A percentile compares a stretch with the other conserved stretches of the same genome.
These are phyloP conservation scores for Chalaropsis thielavioides DNA, from an alignment of 2,329 filamentous ascomycete genomes.

Conservation along the genomic window DNA sequence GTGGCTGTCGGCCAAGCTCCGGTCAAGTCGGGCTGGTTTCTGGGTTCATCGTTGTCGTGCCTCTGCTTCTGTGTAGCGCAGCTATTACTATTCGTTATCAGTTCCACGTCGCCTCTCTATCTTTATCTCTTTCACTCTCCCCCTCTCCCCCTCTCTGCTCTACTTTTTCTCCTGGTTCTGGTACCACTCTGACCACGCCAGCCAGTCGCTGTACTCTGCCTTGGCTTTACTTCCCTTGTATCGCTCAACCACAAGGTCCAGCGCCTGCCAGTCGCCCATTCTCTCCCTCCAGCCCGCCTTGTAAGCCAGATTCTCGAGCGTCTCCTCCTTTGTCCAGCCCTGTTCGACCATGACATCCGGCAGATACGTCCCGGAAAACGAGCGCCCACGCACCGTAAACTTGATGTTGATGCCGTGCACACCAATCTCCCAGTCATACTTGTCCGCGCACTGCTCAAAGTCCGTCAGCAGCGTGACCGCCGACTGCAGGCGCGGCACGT, in stretches of 20 bases:
- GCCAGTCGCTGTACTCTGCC: slow-evolving; percentile 58
- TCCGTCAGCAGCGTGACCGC: slow-evolving; percentile 71
- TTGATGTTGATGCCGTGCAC: slow-evolving; percentile 75
- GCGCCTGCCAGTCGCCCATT: slow-evolving; percentile 62
- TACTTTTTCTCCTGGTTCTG: slow-evolving; percentile 21
- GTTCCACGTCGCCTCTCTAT: neutral
- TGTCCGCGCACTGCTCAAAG: slow-evolving; percentile 60
- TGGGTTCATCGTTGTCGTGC: neutral
- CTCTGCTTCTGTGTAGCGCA: slow-evolving; percentile 2
- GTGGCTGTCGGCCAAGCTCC: no score
- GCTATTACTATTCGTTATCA: neutral
- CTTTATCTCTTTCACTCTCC: neutral
- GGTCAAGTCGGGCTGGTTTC: neutral
- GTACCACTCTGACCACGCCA: slow-evolving; percentile 65
- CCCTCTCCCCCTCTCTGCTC: neutral
- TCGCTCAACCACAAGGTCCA: slow-evolving; percentile 63
- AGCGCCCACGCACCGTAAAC: slow-evolving; percentile 58
- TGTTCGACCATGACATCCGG: slow-evolving; percentile 87
- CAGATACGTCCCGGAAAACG: slow-evolving; percentile 77
- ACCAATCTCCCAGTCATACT: slow-evolving; percentile 77
- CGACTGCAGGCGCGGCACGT: slow-evolving; percentile 45
- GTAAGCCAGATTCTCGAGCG: slow-evolving; percentile 74
- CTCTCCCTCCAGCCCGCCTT: slow-evolving; percentile 89
- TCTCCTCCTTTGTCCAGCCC: slow-evolving; percentile 89
- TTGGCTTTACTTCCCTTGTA: slow-evolving; percentile 76